These are phyloP conservation scores for Vaccinium corymbosum DNA, from an alignment of 148 eudicot species.

Conservation along the genomic window DNA sequence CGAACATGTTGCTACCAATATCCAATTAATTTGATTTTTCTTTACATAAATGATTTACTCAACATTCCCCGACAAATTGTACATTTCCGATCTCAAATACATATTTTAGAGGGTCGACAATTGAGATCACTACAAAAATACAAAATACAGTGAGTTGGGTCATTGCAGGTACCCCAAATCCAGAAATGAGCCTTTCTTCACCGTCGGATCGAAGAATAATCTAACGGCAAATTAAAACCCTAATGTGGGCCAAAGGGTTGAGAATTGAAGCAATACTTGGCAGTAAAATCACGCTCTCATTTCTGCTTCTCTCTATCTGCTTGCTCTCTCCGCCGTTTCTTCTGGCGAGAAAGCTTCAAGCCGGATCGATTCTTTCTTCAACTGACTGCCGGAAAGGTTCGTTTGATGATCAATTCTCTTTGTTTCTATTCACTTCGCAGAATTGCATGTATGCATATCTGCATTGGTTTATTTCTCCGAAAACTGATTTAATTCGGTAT, in stretches of 20 bases:
- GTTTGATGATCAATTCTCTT: neutral
- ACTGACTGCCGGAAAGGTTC: neutral
- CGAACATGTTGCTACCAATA: too few species aligned
- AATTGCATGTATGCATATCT: neutral
- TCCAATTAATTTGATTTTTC: too few species aligned
- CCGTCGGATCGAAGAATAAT: neutral
- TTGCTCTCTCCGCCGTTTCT: neutral
- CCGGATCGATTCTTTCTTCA: neutral
- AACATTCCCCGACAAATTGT: too few species aligned
- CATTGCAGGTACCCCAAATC: too few species aligned
- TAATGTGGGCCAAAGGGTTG: neutral
- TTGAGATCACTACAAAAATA: too few species aligned
- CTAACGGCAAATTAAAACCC: constrained; percentile 12
- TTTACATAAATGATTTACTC: too few species aligned
- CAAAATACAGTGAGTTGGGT: too few species aligned
- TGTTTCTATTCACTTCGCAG: neutral
- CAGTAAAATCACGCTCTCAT: neutral
- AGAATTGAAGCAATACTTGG: neutral
- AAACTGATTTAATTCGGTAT: neutral
- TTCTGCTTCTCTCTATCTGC: neutral
- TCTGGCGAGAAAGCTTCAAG: constrained; percentile 6
- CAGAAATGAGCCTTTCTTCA: neutral
- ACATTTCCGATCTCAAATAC: too few species aligned
- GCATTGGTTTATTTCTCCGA: neutral
- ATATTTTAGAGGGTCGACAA: too few species aligned